Percentiles rank a stretch among this genome's conserved stretches.
Evolutionary conservation across 805 yeast species (phyloP).

Genomic region (Wickerhamomyces subpelliculosus): DNA sequence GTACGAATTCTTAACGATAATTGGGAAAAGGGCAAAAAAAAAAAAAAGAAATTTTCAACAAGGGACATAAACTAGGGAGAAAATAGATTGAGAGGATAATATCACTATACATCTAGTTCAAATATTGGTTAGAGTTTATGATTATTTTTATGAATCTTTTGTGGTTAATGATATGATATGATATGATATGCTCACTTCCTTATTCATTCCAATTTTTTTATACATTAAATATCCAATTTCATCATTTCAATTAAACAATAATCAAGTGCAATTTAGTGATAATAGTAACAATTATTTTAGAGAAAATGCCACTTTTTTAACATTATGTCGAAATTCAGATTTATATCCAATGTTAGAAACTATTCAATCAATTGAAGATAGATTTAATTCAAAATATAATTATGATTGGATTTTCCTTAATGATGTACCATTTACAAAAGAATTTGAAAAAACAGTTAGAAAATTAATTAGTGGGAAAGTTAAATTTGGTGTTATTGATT

Average conservation of each 20-base stretch:
- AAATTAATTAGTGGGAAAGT: conserved; percentile 58
- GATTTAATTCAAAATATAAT: conserved; percentile 47
- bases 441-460: conserved; percentile 51
- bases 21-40: too few species aligned
- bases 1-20: too few species aligned
- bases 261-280: too few species aligned
- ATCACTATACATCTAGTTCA: too few species aligned
- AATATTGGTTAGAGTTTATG: too few species aligned
- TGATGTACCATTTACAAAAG: conserved; percentile 67
- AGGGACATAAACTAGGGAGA: too few species aligned
- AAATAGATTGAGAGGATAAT: too few species aligned
- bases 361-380: conserved; percentile 33
- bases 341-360: conserved; percentile 44
- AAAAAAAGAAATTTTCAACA: too few species aligned
- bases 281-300: too few species aligned
- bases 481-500: conserved; percentile 65
- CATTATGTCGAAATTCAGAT: conserved; percentile 57
- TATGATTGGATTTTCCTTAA: conserved; percentile 94
- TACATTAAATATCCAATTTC: neutral
- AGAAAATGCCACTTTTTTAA: conserved; percentile 36
- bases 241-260: neutral
- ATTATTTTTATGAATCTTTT: neutral
- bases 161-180: neutral
- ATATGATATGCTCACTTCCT: neutral
- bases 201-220: neutral